These are phyloP conservation scores for Aphanomyces euteiches DNA, from an alignment of 352 stramenopile species.

Conservation along the genomic window DNA sequence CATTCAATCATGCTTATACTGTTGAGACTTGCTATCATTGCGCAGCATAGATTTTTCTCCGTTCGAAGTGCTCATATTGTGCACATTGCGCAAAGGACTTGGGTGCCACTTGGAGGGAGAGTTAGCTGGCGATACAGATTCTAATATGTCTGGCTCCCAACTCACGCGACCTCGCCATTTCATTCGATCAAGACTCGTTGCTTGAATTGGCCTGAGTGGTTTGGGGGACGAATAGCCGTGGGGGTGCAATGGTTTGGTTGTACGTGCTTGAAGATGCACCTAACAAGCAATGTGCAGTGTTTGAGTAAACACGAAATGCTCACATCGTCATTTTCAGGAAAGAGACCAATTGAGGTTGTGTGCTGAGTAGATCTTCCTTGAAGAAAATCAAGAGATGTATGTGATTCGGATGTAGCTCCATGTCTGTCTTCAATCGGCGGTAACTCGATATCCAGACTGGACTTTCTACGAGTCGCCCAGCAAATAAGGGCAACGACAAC, in stretches of 20 bases:
- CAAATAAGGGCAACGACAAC: no score
- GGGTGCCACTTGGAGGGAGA: conserved; percentile 11
- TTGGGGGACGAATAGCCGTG: neutral
- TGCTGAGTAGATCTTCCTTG: conserved; percentile 1
- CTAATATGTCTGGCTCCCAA: conserved; percentile 23
- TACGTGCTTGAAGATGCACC: no score
- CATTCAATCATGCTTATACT: no score
- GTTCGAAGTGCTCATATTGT: neutral
- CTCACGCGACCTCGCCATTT: conserved; percentile 21
- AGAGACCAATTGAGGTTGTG: conserved; percentile 6
- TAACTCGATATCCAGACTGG: neutral
- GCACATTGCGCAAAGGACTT: conserved; percentile 24
- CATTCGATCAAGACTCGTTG: neutral
- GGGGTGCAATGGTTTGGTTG: no score
- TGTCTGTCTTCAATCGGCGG: neutral
- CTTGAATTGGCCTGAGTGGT: neutral
- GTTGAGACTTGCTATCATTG: no score
- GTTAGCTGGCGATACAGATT: neutral
- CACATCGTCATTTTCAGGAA: conserved; percentile 27
- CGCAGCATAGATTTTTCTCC: no score
- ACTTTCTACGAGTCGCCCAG: conserved; percentile 2
- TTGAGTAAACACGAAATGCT: neutral
- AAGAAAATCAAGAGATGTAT: conserved; percentile 19
- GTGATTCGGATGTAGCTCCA: neutral
- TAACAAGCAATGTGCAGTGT: neutral